These are phyloP conservation scores for Cucurbita maxima DNA, from an alignment of 306 rosid species.

Conservation along the genomic window DNA sequence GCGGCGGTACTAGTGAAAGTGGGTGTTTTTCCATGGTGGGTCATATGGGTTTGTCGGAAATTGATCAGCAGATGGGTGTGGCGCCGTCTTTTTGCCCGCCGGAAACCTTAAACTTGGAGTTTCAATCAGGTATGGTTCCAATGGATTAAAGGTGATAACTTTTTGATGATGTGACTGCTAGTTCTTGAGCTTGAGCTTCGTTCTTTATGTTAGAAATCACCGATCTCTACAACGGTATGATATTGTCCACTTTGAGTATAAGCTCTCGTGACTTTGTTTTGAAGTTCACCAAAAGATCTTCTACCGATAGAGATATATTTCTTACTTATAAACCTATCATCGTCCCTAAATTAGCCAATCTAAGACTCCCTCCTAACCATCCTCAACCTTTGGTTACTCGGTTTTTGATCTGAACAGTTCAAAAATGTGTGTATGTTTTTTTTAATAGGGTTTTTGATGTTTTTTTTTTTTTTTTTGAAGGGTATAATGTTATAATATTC, in stretches of 20 bases:
- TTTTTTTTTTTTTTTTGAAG: conserved; percentile 8
- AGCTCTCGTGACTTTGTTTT: too few species aligned
- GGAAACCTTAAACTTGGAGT: conserved; percentile 27
- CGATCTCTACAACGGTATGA: too few species aligned
- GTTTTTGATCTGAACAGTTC: background rate
- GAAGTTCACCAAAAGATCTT: too few species aligned
- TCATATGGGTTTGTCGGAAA: conserved; percentile 42
- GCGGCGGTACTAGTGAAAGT: background rate
- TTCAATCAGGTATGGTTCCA: conserved; percentile 31
- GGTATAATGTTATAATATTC: conserved; percentile 51
- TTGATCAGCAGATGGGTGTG: conserved; percentile 27
- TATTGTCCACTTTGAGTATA: too few species aligned
- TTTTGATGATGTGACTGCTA: conserved; percentile 47
- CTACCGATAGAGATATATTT: too few species aligned
- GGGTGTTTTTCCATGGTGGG: conserved; percentile 20
- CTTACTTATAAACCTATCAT: too few species aligned
- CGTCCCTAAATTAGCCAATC: too few species aligned
- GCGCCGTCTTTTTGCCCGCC: conserved; percentile 24
- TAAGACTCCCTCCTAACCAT: too few species aligned
- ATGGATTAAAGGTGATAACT: background rate
- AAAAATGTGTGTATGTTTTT: background rate
- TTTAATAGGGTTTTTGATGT: background rate
- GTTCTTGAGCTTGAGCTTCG: background rate
- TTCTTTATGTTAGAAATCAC: too few species aligned
- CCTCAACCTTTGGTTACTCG: background rate